Evolutionary conservation across 306 rosid species (phyloP).

Genomic region (Parietaria judaica): DNA sequence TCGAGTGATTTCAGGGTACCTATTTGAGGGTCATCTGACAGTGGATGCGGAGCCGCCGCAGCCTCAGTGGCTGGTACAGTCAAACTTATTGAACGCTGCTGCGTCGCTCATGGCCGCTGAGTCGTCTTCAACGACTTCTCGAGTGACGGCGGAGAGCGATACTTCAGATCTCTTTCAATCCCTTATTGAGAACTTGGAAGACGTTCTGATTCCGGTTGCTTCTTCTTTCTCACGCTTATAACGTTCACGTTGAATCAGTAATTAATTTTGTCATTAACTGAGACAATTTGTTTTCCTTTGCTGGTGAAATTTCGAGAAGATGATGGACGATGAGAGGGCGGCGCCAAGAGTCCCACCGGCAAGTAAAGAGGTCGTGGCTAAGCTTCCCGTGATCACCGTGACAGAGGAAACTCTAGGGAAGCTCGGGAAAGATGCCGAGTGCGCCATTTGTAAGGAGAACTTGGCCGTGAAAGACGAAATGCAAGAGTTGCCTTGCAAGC

Average conservation of each 20-base stretch:
- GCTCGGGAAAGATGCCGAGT: conserved; percentile 68
- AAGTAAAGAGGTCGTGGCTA: conserved; percentile 84
- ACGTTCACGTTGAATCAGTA: not conserved
- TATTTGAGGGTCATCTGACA: conserved; percentile 94
- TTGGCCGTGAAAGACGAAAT: conserved; percentile 65
- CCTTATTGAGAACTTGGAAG: conserved; percentile 58
- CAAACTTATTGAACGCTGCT: conserved; percentile 62
- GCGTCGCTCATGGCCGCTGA: conserved; percentile 57
- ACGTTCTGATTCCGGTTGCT: conserved; percentile 53
- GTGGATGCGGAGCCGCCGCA: conserved; percentile 88
- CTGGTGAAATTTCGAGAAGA: conserved; percentile 21
- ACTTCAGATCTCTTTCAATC: conserved; percentile 47
- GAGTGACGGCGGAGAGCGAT: conserved; percentile 26
- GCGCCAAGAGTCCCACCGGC: conserved; percentile 87
- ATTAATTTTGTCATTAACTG: not conserved
- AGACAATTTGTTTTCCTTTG: not conserved
- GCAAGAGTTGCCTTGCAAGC: conserved; percentile 99
- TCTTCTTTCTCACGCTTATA: conserved; percentile 5
- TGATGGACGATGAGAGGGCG: conserved; percentile 36
- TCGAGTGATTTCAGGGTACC: conserved; percentile 48
- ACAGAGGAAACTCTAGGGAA: conserved; percentile 57
- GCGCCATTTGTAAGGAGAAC: conserved; percentile 86
- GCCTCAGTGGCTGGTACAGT: conserved; percentile 84
- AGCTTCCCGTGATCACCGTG: conserved; percentile 66
- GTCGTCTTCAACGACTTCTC: conserved; percentile 71